phyloP scores from a whole-genome alignment of 352 stramenopile genomes.

The Globisporangium nodosum region DNA sequence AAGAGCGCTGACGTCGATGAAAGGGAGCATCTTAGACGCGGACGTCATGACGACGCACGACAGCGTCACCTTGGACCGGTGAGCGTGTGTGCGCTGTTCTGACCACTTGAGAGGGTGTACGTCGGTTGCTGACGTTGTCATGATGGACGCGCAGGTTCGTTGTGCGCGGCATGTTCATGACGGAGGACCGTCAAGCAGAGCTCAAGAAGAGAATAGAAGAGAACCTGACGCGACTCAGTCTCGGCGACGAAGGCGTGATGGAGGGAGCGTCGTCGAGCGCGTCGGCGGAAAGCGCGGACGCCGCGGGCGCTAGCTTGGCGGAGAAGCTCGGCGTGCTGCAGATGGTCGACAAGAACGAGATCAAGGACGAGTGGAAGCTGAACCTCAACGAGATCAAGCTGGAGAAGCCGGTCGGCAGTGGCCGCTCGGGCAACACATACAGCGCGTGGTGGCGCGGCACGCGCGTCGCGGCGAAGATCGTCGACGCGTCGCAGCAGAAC shows the following conservation, averaged over 20 bases:
- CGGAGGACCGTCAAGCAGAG: slow-evolving; percentile 67
- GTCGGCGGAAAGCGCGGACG: not conserved
- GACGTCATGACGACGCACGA: slow-evolving; percentile 85
- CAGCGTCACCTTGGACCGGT: slow-evolving; percentile 65
- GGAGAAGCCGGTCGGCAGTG: slow-evolving; percentile 59
- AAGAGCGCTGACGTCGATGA: slow-evolving; percentile 72
- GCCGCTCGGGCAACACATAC: slow-evolving; percentile 77
- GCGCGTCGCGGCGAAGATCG: slow-evolving; percentile 71
- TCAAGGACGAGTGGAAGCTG: slow-evolving; percentile 80
- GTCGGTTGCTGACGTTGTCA: not conserved
- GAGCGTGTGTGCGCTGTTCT: not conserved
- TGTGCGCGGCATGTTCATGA: slow-evolving; percentile 76
- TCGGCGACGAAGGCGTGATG: slow-evolving; percentile 33
- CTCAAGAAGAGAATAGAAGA: slow-evolving; percentile 67
- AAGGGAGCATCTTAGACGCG: slow-evolving; percentile 81
- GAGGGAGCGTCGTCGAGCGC: slow-evolving; percentile 5
- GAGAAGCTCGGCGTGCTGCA: slow-evolving; percentile 69
- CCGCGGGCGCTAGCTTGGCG: slow-evolving; percentile 36
- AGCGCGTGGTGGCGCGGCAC: slow-evolving; percentile 77
- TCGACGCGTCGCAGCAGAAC: slow-evolving; percentile 70
- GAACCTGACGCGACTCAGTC: slow-evolving; percentile 60
- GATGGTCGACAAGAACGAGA: slow-evolving; percentile 84
- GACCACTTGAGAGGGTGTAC: not conserved
- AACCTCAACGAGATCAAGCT: slow-evolving; percentile 69
- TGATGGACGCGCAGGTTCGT: slow-evolving; percentile 43